Base-by-base conservation (phyloP, 257 asterid genomes). In the Solanum ossicruentum region DNA sequence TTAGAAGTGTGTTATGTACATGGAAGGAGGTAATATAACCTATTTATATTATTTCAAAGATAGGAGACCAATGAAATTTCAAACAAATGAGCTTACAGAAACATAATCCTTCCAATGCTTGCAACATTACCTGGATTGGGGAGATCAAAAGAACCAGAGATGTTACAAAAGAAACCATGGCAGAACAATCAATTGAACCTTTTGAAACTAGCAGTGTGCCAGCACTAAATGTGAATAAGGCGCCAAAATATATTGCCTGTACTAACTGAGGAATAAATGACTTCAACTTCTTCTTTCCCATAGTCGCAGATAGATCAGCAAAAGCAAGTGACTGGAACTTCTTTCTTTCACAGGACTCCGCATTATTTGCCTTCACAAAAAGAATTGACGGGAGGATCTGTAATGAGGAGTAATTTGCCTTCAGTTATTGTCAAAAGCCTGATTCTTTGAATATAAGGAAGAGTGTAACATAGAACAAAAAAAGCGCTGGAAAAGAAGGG, bases 281-380 rank as follows among this genome's bases (percentile, higher is more conserved):
- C 92, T 96, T 96, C 96, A 89, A 87, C 85, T 93, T 96, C 90
- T 94, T 96, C 92, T 94, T 96, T 84, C 82, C 89, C 86, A 92
- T 89, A 66, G 90, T 87, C 20, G 93, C 93, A 82, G 90, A 85
- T 72, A 90, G 92, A 85, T 96, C 98, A 85, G 94, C 88, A 83
- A 88, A 89, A 82, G 98, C 97, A 89, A 92, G 91, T 9, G 85
- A 91, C 91, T 92, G 91, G 91, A 96, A 96, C 91, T 92, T 92
- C 83, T 86, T 88, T 80, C 89, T 82, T 89, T 96, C 99, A 87
- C 88, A 89, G 63, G 92, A 84, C 89, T 94, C 98, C 45, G 92
- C 94, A 89, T 89, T 92, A 88, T 92, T 96, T 85, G 97, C 99
- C 93, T 96, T 96, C 89, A 96, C 95, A 83, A 96, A 94, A 79